Conservation (phyloP, 2,329 filamentous ascomycete species). For the Triangularia setosa region DNA sequence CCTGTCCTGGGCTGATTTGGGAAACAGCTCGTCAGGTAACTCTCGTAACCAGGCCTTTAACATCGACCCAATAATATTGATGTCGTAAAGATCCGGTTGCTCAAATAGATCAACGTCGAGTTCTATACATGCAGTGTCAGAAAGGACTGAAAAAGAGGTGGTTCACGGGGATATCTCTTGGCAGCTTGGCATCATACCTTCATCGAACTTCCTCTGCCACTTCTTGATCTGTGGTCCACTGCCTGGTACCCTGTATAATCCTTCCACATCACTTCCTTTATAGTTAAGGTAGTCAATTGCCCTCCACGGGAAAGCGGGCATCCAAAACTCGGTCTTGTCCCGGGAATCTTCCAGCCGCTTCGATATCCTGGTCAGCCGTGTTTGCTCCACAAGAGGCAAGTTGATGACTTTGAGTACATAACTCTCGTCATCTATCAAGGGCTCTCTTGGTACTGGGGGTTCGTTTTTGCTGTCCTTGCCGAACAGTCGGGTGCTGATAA, state of each 20-base stretch:
- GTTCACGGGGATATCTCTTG: not conserved
- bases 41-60: conserved; percentile 95
- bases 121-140: conserved; percentile 45
- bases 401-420: conserved; percentile 85
- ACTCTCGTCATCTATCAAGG: conserved; percentile 68
- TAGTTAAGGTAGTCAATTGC: conserved; percentile 96
- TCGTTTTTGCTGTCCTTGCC: conserved; percentile 72
- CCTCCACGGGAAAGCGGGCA: conserved; percentile 92
- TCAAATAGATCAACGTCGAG: conserved; percentile 87
- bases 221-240: conserved; percentile 87
- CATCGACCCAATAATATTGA: conserved; percentile 94
- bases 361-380: conserved; percentile 84
- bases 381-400: conserved; percentile 80
- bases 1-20: conserved; percentile 74
- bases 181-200: conserved; percentile 47
- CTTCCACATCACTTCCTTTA: conserved; percentile 89
- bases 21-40: conserved; percentile 90
- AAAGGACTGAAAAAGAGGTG: not conserved
- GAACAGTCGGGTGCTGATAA: conserved; percentile 78
- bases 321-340: conserved; percentile 98
- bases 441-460: conserved; percentile 63
- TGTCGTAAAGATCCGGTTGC: conserved; percentile 84
- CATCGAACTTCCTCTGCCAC: conserved; percentile 89
- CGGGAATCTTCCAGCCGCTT: conserved; percentile 81
- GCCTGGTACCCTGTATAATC: conserved; percentile 86